Conservation (phyloP, 176 grass and related monocot genomes). For the Ensete ventricosum region DNA sequence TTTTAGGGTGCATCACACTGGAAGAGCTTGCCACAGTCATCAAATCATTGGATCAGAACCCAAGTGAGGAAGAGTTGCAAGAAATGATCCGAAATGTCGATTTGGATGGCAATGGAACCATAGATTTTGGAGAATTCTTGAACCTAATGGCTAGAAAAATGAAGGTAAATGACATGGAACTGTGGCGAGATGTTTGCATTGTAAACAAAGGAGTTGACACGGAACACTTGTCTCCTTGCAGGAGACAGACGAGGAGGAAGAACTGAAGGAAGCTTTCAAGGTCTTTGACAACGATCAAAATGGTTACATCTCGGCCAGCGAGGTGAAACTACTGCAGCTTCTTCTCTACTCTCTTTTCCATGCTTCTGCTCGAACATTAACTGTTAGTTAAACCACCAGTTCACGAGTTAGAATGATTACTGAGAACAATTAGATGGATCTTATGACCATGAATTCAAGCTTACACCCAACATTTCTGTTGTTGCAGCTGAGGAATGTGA, state of each 20-base stretch:
- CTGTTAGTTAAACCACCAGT: too few species aligned
- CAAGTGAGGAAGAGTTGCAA: conserved; percentile 2
- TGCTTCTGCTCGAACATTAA: neutral
- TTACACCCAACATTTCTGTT: neutral
- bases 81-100: conserved; percentile 10
- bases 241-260: conserved; percentile 8
- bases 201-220: too few species aligned
- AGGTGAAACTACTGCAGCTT: neutral
- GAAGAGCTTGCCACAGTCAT: neutral
- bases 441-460: too few species aligned
- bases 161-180: neutral
- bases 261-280: conserved; percentile 16
- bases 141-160: conserved; percentile 13
- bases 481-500: conserved; percentile 8
- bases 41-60: conserved; percentile 7
- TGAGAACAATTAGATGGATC: too few species aligned
- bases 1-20: conserved; percentile 12
- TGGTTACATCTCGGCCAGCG: conserved; percentile 1
- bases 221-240: neutral
- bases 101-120: conserved; percentile 1
- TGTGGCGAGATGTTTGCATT: too few species aligned
- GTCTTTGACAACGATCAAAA: conserved; percentile 13
- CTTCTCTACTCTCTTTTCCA: neutral
- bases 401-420: too few species aligned
- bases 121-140: conserved; percentile 7